Conservation (phyloP, 1,139 yeast species). For the Scheffersomyces stambukii region DNA sequence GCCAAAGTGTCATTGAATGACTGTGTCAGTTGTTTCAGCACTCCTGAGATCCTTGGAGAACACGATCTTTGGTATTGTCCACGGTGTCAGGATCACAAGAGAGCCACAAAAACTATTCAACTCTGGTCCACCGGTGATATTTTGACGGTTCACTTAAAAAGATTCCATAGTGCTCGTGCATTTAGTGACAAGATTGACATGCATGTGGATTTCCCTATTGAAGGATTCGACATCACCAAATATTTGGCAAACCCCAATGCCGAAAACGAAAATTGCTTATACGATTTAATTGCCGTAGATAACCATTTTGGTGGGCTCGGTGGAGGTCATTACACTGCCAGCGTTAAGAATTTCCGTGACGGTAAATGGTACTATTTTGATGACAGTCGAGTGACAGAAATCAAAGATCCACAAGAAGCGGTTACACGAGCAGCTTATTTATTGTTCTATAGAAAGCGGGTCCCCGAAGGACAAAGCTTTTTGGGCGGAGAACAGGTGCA, state of each 20-base stretch:
- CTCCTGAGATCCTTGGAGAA: conserved; percentile 81
- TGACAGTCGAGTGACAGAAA: conserved; percentile 69
- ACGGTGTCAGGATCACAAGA: conserved; percentile 78
- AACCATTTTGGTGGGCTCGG: conserved; percentile 96
- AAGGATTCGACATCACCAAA: conserved; percentile 67
- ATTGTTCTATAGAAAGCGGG: conserved; percentile 71
- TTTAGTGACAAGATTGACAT: conserved; percentile 88
- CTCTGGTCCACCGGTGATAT: conserved; percentile 92
- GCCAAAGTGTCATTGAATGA: conserved; percentile 64
- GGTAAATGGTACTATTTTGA: conserved; percentile 85
- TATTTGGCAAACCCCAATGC: conserved; percentile 42
- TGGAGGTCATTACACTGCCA: conserved; percentile 96
- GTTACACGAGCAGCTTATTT: conserved; percentile 86
- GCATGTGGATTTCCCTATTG: conserved; percentile 82
- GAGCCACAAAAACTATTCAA: conserved; percentile 88
- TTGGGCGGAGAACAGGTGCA: conserved; percentile 36
- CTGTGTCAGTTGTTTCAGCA: conserved; percentile 72
- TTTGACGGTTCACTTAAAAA: conserved; percentile 80
- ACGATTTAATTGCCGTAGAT: conserved; percentile 90
- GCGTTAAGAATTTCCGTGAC: conserved; percentile 75
- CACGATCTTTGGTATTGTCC: conserved; percentile 97
- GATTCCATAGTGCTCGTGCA: conserved; percentile 82
- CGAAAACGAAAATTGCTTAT: conserved; percentile 37
- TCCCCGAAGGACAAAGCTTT: conserved; percentile 12
- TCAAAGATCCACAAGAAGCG: conserved; percentile 55